A percentile compares a stretch with the other conserved stretches of the same genome.
These are phyloP conservation scores for Stropharia rugosoannulata DNA, from an alignment of 768 basidiomycete genomes.

Conservation along the genomic window DNA sequence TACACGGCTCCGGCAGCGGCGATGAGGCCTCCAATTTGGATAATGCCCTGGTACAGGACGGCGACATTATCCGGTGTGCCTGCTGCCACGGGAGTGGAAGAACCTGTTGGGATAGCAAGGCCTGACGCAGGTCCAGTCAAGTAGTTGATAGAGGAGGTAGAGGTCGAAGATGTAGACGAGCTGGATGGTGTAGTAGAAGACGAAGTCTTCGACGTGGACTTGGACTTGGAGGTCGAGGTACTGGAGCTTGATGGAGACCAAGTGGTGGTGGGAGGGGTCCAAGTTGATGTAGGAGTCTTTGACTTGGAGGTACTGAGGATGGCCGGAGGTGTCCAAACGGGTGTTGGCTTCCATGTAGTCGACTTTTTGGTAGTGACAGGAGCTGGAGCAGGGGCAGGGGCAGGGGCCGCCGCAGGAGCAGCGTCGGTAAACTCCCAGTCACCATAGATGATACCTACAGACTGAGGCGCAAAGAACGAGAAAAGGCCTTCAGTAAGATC, in stretches of 20 bases:
- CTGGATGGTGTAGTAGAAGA: not conserved
- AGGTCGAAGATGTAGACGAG: slow-evolving; percentile 1
- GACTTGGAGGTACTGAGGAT: slow-evolving; percentile 14
- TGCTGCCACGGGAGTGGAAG: slow-evolving; percentile 10
- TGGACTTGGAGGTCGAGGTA: slow-evolving; percentile 19
- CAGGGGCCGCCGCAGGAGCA: not conserved
- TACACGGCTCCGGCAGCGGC: slow-evolving; percentile 26
- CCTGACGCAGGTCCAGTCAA: slow-evolving; percentile 27
- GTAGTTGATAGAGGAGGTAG: slow-evolving; percentile 21
- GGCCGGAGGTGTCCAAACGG: slow-evolving; percentile 25
- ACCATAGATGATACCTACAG: slow-evolving; percentile 57
- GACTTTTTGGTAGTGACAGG: slow-evolving; percentile 15
- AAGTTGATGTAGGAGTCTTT: slow-evolving; percentile 2
- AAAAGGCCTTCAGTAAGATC: slow-evolving; percentile 74
- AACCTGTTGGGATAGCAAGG: slow-evolving; percentile 31
- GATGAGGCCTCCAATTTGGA: slow-evolving; percentile 34
- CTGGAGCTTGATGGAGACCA: slow-evolving; percentile 8
- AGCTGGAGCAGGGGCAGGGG: not conserved
- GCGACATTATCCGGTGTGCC: slow-evolving; percentile 19
- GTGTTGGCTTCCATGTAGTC: not conserved
- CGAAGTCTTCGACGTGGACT: slow-evolving; percentile 25
- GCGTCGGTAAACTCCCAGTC: slow-evolving; percentile 55
- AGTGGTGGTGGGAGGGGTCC: slow-evolving; percentile 11
- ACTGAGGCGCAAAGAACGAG: slow-evolving; percentile 48
- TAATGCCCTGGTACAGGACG: slow-evolving; percentile 31